Base-by-base conservation (phyloP, 306 rosid species). In the Prunus dulcis region DNA sequence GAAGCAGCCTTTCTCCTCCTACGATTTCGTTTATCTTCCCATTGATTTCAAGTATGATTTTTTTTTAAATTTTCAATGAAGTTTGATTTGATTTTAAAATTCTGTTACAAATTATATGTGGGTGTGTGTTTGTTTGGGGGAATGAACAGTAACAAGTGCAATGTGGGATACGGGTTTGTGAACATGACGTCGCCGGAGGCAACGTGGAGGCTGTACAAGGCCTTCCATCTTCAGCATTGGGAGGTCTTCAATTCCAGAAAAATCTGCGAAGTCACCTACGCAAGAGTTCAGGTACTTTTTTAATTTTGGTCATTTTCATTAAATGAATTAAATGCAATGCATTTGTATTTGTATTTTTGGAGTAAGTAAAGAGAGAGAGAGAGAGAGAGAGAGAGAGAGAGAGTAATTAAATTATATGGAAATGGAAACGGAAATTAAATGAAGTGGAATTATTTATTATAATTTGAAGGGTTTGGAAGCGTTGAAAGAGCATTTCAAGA, bases 121-220 rank as follows among this genome's bases (percentile, higher is more conserved):
- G 9, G 43, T 38, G 43, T 49, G 14, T 1, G 17, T 49, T 49
- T 13, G 18, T 49, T 19, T 6, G 32, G 61, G 28, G 14, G 2
- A 4, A 46, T 17, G 22, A n/a, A 61, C 84, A 95, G 98, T 81
- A 95, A 95, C 97, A 92, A 90, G 65, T 95, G 98, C 85, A 95
- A 95, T 77, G 97, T 95, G 81, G 98, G 98, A 57, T 95, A 95
- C 60, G 98, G 98, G 30, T 95, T 95, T 64, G 98, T 95, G 81
- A 95, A 95, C 84, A 90, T 95, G 98, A 95, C 98, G 9, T 79
- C 93, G 3, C 97, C 97, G 0, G 87, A 89, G 68, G 98, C 97
- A 2, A 87, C 96, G 2, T 67, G 89, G 76, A 83, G 97, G 78
- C 84, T 95, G 27, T 92, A 95, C 79, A 95, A 92, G 80, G 97